Evolutionary conservation across 306 rosid genomes (phyloP).

Genomic region (Casuarina equisetifolia): DNA sequence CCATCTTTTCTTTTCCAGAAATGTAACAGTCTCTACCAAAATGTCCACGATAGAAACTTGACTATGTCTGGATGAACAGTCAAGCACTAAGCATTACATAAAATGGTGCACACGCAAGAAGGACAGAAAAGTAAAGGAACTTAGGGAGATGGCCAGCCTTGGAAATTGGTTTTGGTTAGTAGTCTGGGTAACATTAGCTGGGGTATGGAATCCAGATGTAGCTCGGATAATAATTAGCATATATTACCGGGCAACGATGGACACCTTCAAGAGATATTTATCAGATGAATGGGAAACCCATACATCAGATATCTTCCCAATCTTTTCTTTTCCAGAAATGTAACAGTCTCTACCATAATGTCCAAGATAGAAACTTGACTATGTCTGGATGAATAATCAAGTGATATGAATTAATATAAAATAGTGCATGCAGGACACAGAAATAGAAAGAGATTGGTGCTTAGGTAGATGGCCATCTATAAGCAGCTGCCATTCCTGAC

Average conservation of each 20-base stretch:
- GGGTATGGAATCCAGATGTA: conserved; percentile 1
- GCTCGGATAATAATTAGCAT: not conserved
- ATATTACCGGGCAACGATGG: not conserved
- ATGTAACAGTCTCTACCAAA: conserved; percentile 7
- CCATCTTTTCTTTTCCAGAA: not conserved
- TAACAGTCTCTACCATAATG: conserved; percentile 1
- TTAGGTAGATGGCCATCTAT: not conserved
- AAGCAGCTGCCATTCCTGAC: not conserved
- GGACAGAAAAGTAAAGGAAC: too few relatives aligned
- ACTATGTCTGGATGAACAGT: not conserved
- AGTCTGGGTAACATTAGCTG: not conserved
- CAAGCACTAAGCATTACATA: too few relatives aligned
- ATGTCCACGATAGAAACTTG: not conserved
- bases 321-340: not conserved
- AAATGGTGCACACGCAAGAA: too few relatives aligned
- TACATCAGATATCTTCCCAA: not conserved
- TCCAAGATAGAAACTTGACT: not conserved
- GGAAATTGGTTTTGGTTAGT: too few relatives aligned
- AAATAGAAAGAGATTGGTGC: not conserved
- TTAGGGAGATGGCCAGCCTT: too few relatives aligned
- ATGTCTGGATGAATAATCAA: not conserved
- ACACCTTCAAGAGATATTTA: not conserved
- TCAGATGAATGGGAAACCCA: conserved; percentile 7
- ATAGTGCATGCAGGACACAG: not conserved
- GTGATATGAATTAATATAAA: too few relatives aligned